phyloP scores from a whole-genome alignment of 1,284 basidiomycete genomes.

The Tylopilus sp. region DNA sequence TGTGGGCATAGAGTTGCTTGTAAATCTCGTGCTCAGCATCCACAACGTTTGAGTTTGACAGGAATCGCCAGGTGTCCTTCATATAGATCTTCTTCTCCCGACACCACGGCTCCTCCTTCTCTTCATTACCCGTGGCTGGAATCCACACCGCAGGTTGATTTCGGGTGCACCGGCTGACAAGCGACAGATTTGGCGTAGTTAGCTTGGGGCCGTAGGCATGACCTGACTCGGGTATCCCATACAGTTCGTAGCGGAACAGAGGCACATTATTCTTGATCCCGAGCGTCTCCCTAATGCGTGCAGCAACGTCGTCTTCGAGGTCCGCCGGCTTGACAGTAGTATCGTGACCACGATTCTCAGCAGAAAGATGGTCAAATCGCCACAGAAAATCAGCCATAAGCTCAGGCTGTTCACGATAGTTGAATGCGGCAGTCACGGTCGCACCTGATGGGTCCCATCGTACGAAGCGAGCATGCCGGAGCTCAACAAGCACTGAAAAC shows the following conservation, averaged over 20 bases:
- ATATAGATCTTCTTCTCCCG: not conserved
- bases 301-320: not conserved
- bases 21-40: slow-evolving; percentile 33
- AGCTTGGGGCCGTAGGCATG: not conserved
- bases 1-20: slow-evolving; percentile 18
- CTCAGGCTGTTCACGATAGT: slow-evolving; percentile 14
- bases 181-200: not conserved
- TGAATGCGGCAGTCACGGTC: slow-evolving; percentile 28
- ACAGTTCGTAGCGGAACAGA: slow-evolving; percentile 7
- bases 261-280: not conserved
- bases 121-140: not conserved
- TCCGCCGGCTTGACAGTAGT: not conserved
- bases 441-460: slow-evolving; percentile 37
- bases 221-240: not conserved
- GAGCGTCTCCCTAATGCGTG: slow-evolving; percentile 2
- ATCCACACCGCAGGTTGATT: slow-evolving; percentile 15
- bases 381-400: slow-evolving; percentile 30
- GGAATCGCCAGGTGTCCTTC: slow-evolving; percentile 4
- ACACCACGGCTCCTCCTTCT: not conserved
- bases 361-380: slow-evolving; percentile 15
- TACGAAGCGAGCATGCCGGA: slow-evolving; percentile 28
- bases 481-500: slow-evolving; percentile 24
- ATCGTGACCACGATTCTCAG: slow-evolving; percentile 13
- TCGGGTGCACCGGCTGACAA: slow-evolving; percentile 22
- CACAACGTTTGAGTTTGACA: too few species aligned